Conservation (phyloP, 129 eudicot species). For the Flaveria ramosissima region DNA sequence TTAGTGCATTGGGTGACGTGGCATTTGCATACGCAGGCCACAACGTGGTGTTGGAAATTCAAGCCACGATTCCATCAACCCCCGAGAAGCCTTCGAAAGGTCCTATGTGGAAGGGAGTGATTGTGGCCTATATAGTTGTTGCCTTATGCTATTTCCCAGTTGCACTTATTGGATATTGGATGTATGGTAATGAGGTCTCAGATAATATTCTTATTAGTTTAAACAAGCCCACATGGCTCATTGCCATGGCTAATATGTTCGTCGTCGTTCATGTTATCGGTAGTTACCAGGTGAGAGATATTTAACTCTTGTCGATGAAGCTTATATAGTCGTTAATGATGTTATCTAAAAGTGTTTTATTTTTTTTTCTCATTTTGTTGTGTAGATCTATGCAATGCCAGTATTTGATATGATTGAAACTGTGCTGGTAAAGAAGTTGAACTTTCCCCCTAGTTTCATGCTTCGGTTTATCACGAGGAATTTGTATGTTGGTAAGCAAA, state of each 20-base stretch:
- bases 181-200: conserved; percentile 40
- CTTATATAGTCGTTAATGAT: neutral
- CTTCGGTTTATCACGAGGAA: conserved; percentile 67
- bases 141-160: conserved; percentile 70
- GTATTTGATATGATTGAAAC: conserved; percentile 84
- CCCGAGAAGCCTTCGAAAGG: conserved; percentile 72
- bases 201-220: conserved; percentile 54
- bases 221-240: conserved; percentile 57
- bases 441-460: conserved; percentile 52
- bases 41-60: conserved; percentile 69
- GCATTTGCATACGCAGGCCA: conserved; percentile 75
- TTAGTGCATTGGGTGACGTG: conserved; percentile 62
- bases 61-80: conserved; percentile 69
- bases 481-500: conserved; percentile 61
- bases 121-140: conserved; percentile 61
- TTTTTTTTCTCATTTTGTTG: neutral
- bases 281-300: conserved; percentile 55
- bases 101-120: conserved; percentile 70
- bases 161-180: conserved; percentile 54
- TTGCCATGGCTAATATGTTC: conserved; percentile 58
- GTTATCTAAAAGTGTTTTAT: neutral
- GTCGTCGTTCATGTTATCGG: conserved; percentile 69
- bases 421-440: conserved; percentile 61
- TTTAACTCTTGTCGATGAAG: neutral
- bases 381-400: conserved; percentile 81